Conservation (phyloP, 148 eudicot species). For the Amaranthus palmeri region DNA sequence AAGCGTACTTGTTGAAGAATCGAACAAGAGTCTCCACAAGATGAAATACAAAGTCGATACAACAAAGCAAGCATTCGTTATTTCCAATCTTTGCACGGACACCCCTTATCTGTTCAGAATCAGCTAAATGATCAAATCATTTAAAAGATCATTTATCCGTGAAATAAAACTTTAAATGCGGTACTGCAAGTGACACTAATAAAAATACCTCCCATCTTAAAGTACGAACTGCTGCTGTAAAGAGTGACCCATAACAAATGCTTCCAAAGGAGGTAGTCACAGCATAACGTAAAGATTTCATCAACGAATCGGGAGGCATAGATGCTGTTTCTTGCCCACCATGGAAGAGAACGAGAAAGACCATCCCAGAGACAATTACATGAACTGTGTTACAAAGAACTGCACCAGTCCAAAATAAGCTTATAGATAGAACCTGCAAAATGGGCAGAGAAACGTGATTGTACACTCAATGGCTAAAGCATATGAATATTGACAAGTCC, state of each 20-base stretch:
- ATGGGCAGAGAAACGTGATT: conserved; percentile 12
- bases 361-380: conserved; percentile 93
- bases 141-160: not conserved
- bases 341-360: conserved; percentile 87
- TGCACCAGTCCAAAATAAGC: conserved; percentile 98
- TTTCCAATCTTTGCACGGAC: conserved; percentile 84
- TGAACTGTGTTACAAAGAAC: conserved; percentile 95
- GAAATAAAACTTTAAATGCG: not conserved
- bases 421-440: conserved; percentile 74
- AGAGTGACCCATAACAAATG: conserved; percentile 94
- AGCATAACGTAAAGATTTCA: conserved; percentile 73
- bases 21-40: conserved; percentile 93
- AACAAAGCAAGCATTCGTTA: conserved; percentile 92
- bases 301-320: conserved; percentile 75
- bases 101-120: conserved; percentile 69
- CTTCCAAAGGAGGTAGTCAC: conserved; percentile 94
- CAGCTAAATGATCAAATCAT: conserved; percentile 16
- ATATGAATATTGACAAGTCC: not conserved
- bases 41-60: conserved; percentile 89
- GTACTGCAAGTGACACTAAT: conserved; percentile 1
- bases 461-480: not conserved
- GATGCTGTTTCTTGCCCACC: conserved; percentile 76
- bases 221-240: conserved; percentile 95
- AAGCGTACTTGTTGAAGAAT: conserved; percentile 92
- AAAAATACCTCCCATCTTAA: conserved; percentile 79